Evolutionary conservation across 768 basidiomycete species (phyloP), one percentile per base, ranked within the genome.

Genomic region (Suillus ampliporus): DNA sequence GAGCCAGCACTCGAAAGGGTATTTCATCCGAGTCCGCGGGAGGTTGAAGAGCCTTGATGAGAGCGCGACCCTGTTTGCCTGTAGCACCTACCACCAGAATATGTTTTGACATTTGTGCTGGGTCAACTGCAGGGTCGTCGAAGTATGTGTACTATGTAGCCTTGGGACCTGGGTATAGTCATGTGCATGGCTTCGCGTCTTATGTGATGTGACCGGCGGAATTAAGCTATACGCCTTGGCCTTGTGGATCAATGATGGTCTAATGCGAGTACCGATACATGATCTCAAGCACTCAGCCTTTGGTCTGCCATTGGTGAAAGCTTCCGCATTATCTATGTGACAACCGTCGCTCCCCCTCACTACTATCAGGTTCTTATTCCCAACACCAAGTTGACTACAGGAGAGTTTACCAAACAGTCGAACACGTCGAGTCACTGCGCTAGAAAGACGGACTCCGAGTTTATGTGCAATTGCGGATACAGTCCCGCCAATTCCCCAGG

Each of bases 51-150:
- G 77, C 69, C 7, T 68, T 54, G 54, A 80, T 74, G 26, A 80
- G 54, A 1, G 78, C 72, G 34, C 61, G 57, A 15, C 79, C 79
- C 72, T 80, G 79, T 53, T 72, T 72, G 15, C 79, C 79, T 17
- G 79, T 80, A 11, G 79, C 77, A 2, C 78, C 79, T 28, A 70
- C 68, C 44, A 80, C 74, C 9, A 80, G 71, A 23, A 79, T 71
- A 11, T 65, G 50, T 48, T 59, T 64, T 37, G 51, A 53, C 63
- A 64, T 61, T 15, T 3, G 35, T 48, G 17, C 8, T 37, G 23
- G 4, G 14, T 38, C 21, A 37, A 38, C 21, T 40, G 53, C 53
- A 17, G 14, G 23, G 26, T 38, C 37, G 15, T 9, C 53, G 21
- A 54, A 40, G 23, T 11, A 10, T 9, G 23, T 2, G 23, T 23